Conservation (phyloP, 2,329 filamentous ascomycete genomes). For the Ceratocystis destructans region DNA sequence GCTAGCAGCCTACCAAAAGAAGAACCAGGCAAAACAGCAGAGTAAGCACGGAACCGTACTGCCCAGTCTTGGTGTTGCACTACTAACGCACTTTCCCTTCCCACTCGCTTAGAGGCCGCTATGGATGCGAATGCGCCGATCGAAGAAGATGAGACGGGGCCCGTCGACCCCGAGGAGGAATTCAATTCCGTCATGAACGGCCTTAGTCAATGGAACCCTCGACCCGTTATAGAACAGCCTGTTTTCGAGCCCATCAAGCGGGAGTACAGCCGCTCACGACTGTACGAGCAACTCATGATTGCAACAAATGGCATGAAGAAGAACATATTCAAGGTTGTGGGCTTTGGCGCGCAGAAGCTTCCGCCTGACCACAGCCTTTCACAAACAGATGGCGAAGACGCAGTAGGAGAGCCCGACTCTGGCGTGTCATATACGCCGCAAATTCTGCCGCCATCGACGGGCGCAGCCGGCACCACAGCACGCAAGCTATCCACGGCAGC, state of each 20-base stretch:
- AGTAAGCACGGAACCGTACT: conserved; percentile 42
- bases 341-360: conserved; percentile 42
- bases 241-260: conserved; percentile 47
- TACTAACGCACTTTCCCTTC: conserved; percentile 15
- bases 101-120: conserved; percentile 54
- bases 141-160: conserved; percentile 70
- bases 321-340: conserved; percentile 50
- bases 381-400: conserved; percentile 37
- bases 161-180: conserved; percentile 89
- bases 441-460: conserved; percentile 31
- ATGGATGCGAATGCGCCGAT: conserved; percentile 87
- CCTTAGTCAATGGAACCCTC: conserved; percentile 60
- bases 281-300: conserved; percentile 52
- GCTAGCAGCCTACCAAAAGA: conserved; percentile 80
- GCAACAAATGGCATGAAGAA: conserved; percentile 52
- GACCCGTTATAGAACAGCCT: conserved; percentile 58
- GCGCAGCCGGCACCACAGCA: not conserved
- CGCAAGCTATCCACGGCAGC: not conserved
- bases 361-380: conserved; percentile 33
- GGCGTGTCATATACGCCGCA: conserved; percentile 27
- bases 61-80: conserved; percentile 15
- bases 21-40: conserved; percentile 96
- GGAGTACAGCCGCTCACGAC: conserved; percentile 47
- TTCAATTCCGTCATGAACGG: conserved; percentile 77
- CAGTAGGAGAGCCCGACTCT: conserved; percentile 43